Evolutionary conservation across 1,139 yeast genomes (phyloP).

Genomic region (Blastobotrys aristatus): DNA sequence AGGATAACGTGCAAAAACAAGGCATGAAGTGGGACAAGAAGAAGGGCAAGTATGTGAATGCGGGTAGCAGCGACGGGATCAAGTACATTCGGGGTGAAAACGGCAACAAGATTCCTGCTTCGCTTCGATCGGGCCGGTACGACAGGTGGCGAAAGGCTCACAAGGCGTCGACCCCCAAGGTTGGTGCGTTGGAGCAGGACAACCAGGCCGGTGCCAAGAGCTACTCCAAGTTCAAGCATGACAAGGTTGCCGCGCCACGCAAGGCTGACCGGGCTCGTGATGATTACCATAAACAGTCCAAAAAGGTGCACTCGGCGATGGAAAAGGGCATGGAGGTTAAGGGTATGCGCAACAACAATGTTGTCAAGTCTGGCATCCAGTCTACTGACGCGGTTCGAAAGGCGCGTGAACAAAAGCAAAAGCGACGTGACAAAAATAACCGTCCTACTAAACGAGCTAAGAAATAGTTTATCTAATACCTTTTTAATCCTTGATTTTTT

Average conservation of each 20-base stretch:
- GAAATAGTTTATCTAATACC: not conserved
- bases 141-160: conserved; percentile 85
- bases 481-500: too few species aligned
- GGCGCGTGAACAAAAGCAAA: conserved; percentile 61
- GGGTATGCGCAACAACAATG: conserved; percentile 41
- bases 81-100: conserved; percentile 92
- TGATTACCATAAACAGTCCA: conserved; percentile 77
- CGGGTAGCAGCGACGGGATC: conserved; percentile 57
- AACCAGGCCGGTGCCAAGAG: conserved; percentile 28
- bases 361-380: conserved; percentile 50
- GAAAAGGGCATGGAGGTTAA: conserved; percentile 70
- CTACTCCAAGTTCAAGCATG: conserved; percentile 57
- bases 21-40: conserved; percentile 91
- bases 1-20: conserved; percentile 51
- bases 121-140: conserved; percentile 84
- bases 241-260: conserved; percentile 72
- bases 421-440: conserved; percentile 79
- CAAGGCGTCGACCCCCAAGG: conserved; percentile 46
- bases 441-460: conserved; percentile 57
- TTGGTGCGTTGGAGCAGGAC: conserved; percentile 49
- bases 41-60: conserved; percentile 83
- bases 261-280: conserved; percentile 73
- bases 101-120: conserved; percentile 90
- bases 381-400: conserved; percentile 75
- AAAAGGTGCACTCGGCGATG: conserved; percentile 74